phyloP scores from a whole-genome alignment of 306 rosid species.

The Dryas alaskensis region DNA sequence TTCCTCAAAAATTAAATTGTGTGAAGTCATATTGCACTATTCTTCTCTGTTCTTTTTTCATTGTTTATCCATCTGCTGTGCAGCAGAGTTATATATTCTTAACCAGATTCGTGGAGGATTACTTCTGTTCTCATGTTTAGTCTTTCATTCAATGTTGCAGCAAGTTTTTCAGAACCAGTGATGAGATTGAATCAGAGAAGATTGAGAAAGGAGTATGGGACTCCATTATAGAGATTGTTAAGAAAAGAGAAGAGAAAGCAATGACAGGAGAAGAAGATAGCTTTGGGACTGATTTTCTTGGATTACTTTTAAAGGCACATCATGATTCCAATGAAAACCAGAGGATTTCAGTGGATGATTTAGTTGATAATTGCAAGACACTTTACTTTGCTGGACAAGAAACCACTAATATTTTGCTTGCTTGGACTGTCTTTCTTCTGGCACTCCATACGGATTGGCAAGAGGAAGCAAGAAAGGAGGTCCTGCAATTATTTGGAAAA shows the following conservation, averaged over 20 bases:
- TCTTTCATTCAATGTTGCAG: slow-evolving; percentile 5
- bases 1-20: no score
- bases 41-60: no score
- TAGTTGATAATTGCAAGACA: slow-evolving; percentile 36
- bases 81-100: no score
- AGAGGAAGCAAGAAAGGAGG: slow-evolving; percentile 40
- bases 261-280: slow-evolving; percentile 1
- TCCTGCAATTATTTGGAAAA: slow-evolving; percentile 20
- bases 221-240: slow-evolving; percentile 8
- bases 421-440: slow-evolving; percentile 34
- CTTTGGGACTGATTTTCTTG: slow-evolving; percentile 37
- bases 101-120: no score
- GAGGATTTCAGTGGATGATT: slow-evolving; percentile 24
- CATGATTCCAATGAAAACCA: slow-evolving; percentile 22
- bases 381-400: slow-evolving; percentile 34
- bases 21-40: no score
- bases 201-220: neutral
- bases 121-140: neutral
- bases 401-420: slow-evolving; percentile 29
- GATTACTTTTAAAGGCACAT: slow-evolving; percentile 25
- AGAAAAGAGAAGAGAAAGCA: neutral
- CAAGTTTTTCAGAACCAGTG: neutral
- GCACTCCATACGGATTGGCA: slow-evolving; percentile 38
- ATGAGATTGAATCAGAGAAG: slow-evolving; percentile 13
- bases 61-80: no score